Evolutionary conservation across 1,139 yeast species (phyloP), one percentile per base, ranked within the genome.

Genomic region (Yamadazyma kanchanaburiensis): DNA sequence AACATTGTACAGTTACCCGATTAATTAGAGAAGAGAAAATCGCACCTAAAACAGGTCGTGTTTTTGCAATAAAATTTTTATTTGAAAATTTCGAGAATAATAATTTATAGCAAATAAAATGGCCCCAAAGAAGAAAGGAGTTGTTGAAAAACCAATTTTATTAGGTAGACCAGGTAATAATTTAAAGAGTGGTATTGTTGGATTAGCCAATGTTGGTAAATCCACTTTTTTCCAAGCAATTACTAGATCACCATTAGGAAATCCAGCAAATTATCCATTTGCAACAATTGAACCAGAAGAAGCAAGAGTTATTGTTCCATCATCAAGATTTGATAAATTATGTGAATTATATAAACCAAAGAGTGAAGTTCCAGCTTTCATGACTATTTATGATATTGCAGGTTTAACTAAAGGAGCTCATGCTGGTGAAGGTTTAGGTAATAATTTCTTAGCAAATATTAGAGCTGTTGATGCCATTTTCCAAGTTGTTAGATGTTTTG

Each of bases 201-300:
- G 97, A 43, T 73, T 89, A 46, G 96, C 97, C 56, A 89, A 89
- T 54, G 95, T 89, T 43, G 98, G 98, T 55, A 91, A 91, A 65
- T 89, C 97, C 27, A 82, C 91, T 15, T 82, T 82, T 60, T 82
- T 82, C 75, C 91, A 83, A 61, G 91, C 91, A 38, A 80, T 83
- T 50, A 83, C 94, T 45, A 78, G 80, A 66, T 88, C 88, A 54
- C 94, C 95, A 34, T 74, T 91, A 51, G 98, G 98, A 51, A 91
- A 89, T 67, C 97, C 98, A 38, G 98, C 97, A 42, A 91, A 91
- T 64, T 91, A 89, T 59, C 98, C 98, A 22, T 91, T 89, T 57
- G 98, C 98, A 35, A 91, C 98, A 38, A 91, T 91, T 63, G 98
- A 91, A 50, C 98, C 98, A 30, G 98, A 91, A 70, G 98, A 91